Evolutionary conservation across 2,329 filamentous ascomycete genomes (phyloP).

Genomic region (Fusarium pseudograminearum): DNA sequence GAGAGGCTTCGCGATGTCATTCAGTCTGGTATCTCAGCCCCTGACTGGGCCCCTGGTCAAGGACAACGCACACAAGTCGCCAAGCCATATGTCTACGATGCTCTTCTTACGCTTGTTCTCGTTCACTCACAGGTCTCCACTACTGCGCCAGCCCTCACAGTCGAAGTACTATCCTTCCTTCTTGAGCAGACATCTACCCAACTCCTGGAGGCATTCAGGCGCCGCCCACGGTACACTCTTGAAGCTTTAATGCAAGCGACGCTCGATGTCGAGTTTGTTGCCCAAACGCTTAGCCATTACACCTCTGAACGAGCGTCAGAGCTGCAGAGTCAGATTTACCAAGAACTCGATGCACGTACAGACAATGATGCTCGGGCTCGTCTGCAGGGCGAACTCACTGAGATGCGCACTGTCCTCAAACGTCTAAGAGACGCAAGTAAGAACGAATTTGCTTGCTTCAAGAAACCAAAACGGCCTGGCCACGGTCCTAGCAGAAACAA

Average conservation of each 20-base stretch:
- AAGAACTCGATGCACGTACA: slow-evolving; percentile 88
- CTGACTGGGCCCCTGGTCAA: slow-evolving; percentile 76
- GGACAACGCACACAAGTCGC: slow-evolving; percentile 76
- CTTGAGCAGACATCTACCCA: slow-evolving; percentile 84
- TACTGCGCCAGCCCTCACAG: slow-evolving; percentile 79
- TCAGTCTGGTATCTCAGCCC: slow-evolving; percentile 75
- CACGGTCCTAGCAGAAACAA: slow-evolving; percentile 51
- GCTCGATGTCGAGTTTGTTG: slow-evolving; percentile 95
- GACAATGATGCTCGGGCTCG: slow-evolving; percentile 85
- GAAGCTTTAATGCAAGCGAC: slow-evolving; percentile 95
- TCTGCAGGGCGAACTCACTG: slow-evolving; percentile 87
- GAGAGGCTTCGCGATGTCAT: slow-evolving; percentile 77
- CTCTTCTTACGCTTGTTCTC: slow-evolving; percentile 85
- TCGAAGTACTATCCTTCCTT: slow-evolving; percentile 85
- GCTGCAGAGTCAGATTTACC: slow-evolving; percentile 89
- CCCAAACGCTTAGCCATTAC: slow-evolving; percentile 91
- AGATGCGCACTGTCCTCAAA: slow-evolving; percentile 90
- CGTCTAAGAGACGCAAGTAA: slow-evolving; percentile 82
- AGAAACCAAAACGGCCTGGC: slow-evolving; percentile 67
- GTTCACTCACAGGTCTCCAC: slow-evolving; percentile 92
- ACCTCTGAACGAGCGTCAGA: slow-evolving; percentile 85
- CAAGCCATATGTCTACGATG: slow-evolving; percentile 88
- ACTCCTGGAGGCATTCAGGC: slow-evolving; percentile 84
- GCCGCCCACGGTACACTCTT: slow-evolving; percentile 76
- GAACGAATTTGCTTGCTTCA: slow-evolving; percentile 90